Evolutionary conservation across 306 rosid species (phyloP), one percentile per base, ranked within the genome.

Genomic region (Vicia villosa): DNA sequence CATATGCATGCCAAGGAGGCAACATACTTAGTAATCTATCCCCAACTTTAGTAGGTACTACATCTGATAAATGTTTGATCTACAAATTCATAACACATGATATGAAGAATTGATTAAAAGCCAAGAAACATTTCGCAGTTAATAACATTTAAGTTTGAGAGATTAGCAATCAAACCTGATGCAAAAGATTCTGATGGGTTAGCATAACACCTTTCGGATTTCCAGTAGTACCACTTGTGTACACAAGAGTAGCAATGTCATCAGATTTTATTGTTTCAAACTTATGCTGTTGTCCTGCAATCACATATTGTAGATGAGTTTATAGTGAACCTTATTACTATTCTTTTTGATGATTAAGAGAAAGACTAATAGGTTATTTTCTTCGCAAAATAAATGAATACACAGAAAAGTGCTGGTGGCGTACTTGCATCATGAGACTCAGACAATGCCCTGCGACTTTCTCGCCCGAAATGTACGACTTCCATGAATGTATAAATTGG

Each of bases 1-100:
- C 98, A 56, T 94, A 94, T 8, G 97, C 97, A 75, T 94, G 98
- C 98, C 98, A 94, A 40, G 98, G 83, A 67, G 98, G 97, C 80
- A 94, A 83, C 91, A 94, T 88, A 78, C 91, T 90, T 81, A 94
- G 80, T 82, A 90, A 86, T 84, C 87, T 88, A 85, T 94, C 96
- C 70, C 97, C 97, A 61, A 49, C 69, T 82, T 79, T 77, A 74
- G 90, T 86, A 67, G 97, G 97, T 42, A 90, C 96, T 72, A 84
- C 5, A 60, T 88, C 92, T 81, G 89, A 75, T 45, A 94, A 75
- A 78, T 81, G 91, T 42, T 81, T 86, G 58, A 94, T 79, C 98
- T 90, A 69, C 30, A 71, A 83, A 79, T 72, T 16, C 24, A 50
- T 72, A 66, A 21, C 47, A 65, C 6, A 17, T 40, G 66, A 77